Conservation (phyloP, 2,329 filamentous ascomycete species). For the Rhinocladiella similis region DNA sequence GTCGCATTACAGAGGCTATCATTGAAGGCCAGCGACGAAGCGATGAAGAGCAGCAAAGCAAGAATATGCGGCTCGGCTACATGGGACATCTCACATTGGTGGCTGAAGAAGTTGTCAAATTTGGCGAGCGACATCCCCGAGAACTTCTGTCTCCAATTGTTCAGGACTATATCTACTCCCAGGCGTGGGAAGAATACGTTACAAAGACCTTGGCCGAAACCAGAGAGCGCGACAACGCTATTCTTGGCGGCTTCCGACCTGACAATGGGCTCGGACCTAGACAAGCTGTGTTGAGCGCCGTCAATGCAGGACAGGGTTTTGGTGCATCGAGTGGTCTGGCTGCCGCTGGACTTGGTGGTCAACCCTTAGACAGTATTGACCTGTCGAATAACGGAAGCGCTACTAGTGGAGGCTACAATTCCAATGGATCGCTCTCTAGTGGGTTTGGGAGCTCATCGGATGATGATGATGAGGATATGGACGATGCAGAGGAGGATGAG, state of each 20-base stretch:
- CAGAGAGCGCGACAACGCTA: conserved; percentile 94
- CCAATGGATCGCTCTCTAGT: conserved; percentile 73
- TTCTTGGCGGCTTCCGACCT: conserved; percentile 89
- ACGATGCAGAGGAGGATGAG: conserved; percentile 51
- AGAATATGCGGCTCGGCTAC: conserved; percentile 90
- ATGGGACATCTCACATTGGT: conserved; percentile 98
- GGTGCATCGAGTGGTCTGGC: conserved; percentile 69
- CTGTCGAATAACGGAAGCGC: conserved; percentile 64
- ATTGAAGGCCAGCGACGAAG: conserved; percentile 86
- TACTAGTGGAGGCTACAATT: conserved; percentile 70
- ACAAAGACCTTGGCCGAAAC: conserved; percentile 92
- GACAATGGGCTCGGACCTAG: conserved; percentile 84
- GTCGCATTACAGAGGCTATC: conserved; percentile 86
- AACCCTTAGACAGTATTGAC: conserved; percentile 64
- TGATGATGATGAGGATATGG: conserved; percentile 93
- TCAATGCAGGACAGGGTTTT: conserved; percentile 58
- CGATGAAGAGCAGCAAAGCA: conserved; percentile 79
- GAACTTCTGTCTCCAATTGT: conserved; percentile 83
- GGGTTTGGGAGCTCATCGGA: conserved; percentile 94
- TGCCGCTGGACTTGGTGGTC: conserved; percentile 73
- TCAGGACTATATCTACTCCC: conserved; percentile 82
- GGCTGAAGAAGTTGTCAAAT: conserved; percentile 97
- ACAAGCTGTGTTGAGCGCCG: conserved; percentile 63
- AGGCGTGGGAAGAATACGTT: conserved; percentile 91
- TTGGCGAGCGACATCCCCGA: conserved; percentile 88